These are phyloP conservation scores for Helotiales sp. DNA, from an alignment of 2,329 filamentous ascomycete genomes.

Conservation along the genomic window DNA sequence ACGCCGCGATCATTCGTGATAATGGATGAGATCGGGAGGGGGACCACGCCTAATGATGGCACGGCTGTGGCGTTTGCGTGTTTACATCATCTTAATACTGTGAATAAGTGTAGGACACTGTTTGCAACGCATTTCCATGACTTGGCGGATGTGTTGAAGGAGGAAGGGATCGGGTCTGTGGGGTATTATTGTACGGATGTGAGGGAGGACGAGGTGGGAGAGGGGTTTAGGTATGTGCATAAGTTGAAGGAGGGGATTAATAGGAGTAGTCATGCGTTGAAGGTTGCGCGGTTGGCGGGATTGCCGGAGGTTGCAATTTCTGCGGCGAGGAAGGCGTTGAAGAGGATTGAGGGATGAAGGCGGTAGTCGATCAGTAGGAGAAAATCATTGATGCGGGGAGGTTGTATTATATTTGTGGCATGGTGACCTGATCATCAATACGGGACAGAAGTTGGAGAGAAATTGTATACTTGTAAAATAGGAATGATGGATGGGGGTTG, in stretches of 20 bases:
- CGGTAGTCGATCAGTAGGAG: neutral
- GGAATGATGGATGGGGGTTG: no score
- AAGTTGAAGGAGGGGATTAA: constrained; percentile 81
- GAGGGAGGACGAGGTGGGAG: constrained; percentile 60
- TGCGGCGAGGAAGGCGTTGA: constrained; percentile 51
- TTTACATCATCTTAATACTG: constrained; percentile 76
- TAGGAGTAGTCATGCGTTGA: constrained; percentile 83
- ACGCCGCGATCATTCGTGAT: constrained; percentile 87
- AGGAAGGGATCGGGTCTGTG: constrained; percentile 45
- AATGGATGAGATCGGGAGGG: constrained; percentile 96
- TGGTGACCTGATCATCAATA: no score
- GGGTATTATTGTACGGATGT: constrained; percentile 83
- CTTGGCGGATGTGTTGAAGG: constrained; percentile 72
- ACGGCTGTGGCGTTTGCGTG: constrained; percentile 87
- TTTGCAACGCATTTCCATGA: constrained; percentile 96
- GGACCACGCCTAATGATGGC: constrained; percentile 91
- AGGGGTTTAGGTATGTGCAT: constrained; percentile 85
- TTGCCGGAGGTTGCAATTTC: constrained; percentile 71
- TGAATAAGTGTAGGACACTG: constrained; percentile 76
- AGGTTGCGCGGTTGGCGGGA: constrained; percentile 87
- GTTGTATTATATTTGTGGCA: neutral
- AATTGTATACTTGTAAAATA: no score
- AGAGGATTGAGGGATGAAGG: constrained; percentile 11
- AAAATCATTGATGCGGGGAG: neutral
- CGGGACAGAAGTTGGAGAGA: no score